Conservation (phyloP, 2,329 filamentous ascomycete genomes). For the Dryadomyces quercus-mongolicae region DNA sequence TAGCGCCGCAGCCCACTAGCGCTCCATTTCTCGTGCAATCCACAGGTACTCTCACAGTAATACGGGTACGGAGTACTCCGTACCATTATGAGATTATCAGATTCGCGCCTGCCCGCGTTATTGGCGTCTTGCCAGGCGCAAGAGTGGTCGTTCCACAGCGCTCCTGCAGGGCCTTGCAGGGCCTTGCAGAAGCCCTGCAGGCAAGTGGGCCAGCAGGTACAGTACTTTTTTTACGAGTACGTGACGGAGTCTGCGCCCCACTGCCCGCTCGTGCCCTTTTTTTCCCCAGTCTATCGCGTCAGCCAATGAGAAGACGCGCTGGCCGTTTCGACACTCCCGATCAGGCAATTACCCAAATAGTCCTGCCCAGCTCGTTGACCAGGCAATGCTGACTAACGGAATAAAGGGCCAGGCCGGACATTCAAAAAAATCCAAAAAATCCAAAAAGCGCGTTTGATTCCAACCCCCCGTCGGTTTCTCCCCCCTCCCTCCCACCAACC, state of each 20-base stretch:
- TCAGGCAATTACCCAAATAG: slow-evolving; percentile 13
- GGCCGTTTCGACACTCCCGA: slow-evolving; percentile 6
- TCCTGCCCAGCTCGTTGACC: slow-evolving; percentile 8
- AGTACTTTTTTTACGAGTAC: background rate
- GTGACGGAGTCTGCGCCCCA: slow-evolving; percentile 7
- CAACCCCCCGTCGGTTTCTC: slow-evolving; percentile 6
- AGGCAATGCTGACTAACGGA: slow-evolving; percentile 6
- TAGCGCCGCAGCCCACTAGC: slow-evolving; percentile 4
- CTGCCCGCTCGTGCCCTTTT: slow-evolving; percentile 6
- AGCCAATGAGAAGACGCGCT: slow-evolving; percentile 14
- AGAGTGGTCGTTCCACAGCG: background rate
- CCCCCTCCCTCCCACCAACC: background rate
- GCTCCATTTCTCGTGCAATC: slow-evolving; percentile 9
- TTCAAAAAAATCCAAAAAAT: no score
- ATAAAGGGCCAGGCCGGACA: no score
- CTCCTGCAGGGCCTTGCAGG: no score
- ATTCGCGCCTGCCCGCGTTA: background rate
- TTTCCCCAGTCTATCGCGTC: slow-evolving; percentile 8
- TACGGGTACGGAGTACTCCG: background rate
- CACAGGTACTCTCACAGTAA: background rate
- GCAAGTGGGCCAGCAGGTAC: background rate
- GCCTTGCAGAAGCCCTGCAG: background rate
- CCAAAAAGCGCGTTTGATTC: slow-evolving; percentile 10
- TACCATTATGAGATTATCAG: background rate
- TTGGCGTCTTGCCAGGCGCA: no score